Percentiles rank a stretch among this genome's conserved stretches.
Conservation (phyloP, 108 stramenopile species). For the Cyclotella cryptica region DNA sequence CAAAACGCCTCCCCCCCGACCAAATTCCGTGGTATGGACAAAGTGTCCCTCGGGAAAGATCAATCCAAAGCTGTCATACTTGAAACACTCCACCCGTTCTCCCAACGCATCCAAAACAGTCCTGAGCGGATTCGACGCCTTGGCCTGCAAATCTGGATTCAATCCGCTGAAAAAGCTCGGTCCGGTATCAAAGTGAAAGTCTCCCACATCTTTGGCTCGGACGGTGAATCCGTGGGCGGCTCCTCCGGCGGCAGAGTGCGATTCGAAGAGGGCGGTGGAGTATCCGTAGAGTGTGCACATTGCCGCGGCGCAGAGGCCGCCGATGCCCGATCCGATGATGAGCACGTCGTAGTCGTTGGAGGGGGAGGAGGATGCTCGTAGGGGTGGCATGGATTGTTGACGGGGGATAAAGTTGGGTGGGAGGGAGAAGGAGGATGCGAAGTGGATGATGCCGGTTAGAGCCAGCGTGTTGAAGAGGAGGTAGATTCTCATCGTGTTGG, state of each 20-base stretch:
- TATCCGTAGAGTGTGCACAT: conserved; percentile 82
- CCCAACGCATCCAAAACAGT: conserved; percentile 70
- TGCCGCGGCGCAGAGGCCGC: conserved; percentile 85
- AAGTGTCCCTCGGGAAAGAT: conserved; percentile 77
- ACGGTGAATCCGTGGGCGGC: conserved; percentile 81
- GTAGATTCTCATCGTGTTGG: too few relatives aligned
- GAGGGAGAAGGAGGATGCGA: neutral
- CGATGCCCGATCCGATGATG: conserved; percentile 84
- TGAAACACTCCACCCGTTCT: conserved; percentile 65
- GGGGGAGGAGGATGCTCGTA: neutral
- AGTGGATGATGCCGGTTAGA: too few relatives aligned
- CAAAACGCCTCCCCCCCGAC: conserved; percentile 43
- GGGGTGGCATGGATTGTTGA: neutral
- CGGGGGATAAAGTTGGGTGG: neutral
- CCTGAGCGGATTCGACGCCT: conserved; percentile 69
- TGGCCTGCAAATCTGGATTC: conserved; percentile 65
- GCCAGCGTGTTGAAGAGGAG: too few relatives aligned
- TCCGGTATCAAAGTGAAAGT: conserved; percentile 87
- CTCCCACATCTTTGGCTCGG: conserved; percentile 42
- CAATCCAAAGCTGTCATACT: conserved; percentile 72
- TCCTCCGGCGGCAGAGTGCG: conserved; percentile 84
- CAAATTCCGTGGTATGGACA: conserved; percentile 65
- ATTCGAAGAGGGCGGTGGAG: conserved; percentile 78
- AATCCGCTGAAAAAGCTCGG: conserved; percentile 89
- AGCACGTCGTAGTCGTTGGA: conserved; percentile 65